phyloP scores from a whole-genome alignment of 768 basidiomycete genomes.

The Boletus eberwhitei region DNA sequence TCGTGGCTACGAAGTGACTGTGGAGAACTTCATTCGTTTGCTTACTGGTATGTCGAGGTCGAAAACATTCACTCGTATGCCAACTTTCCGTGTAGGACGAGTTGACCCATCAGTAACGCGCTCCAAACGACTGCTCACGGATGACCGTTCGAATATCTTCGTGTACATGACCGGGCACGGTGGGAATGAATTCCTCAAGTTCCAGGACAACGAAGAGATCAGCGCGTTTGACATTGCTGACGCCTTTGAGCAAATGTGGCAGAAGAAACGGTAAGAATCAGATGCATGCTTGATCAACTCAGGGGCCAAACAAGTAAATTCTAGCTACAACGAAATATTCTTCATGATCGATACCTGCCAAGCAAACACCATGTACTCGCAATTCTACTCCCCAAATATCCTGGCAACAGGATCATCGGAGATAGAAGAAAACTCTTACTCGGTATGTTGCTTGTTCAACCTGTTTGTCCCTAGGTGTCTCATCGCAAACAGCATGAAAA shows the following conservation, averaged over 20 bases:
- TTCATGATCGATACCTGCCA: constrained; percentile 99
- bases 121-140: constrained; percentile 88
- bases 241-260: constrained; percentile 98
- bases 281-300: background rate
- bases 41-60: constrained; percentile 66
- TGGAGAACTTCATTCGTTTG: constrained; percentile 91
- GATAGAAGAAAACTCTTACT: constrained; percentile 89
- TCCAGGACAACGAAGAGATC: constrained; percentile 98
- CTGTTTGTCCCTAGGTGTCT: background rate
- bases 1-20: constrained; percentile 95
- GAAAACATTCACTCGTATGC: background rate
- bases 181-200: constrained; percentile 97
- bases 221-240: constrained; percentile 97
- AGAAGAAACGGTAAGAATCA: constrained; percentile 75
- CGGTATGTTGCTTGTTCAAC: constrained; percentile 48
- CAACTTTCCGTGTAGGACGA: constrained; percentile 54
- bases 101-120: constrained; percentile 81
- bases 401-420: constrained; percentile 86
- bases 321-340: constrained; percentile 84
- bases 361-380: constrained; percentile 92
- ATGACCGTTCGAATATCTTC: constrained; percentile 89
- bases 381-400: constrained; percentile 91
- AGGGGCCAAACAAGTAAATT: constrained; percentile 32
- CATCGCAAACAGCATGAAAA: constrained; percentile 68
- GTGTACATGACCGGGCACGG: constrained; percentile 99